phyloP scores from a whole-genome alignment of 306 rosid genomes.

The Cucurbita moschata region DNA sequence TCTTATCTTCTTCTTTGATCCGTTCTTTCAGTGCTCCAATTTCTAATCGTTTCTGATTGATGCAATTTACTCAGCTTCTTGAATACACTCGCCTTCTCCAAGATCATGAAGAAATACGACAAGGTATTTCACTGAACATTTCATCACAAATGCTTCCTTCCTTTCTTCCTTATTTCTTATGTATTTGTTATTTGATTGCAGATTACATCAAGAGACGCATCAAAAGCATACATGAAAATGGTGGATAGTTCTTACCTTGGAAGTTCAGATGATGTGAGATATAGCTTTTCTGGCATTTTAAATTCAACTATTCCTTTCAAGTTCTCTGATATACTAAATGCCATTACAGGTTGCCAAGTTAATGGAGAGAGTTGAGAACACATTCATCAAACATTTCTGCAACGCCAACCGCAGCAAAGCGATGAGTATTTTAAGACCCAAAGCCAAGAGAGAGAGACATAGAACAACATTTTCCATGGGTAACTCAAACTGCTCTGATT shows the following conservation, averaged over 20 bases:
- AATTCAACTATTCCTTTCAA: background rate
- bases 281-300: background rate
- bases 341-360: constrained; percentile 22
- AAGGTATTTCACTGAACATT: constrained; percentile 27
- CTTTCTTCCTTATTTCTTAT: background rate
- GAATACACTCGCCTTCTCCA: constrained; percentile 53
- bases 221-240: constrained; percentile 48
- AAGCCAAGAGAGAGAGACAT: constrained; percentile 43
- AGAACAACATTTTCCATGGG: constrained; percentile 49
- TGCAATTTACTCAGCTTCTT: constrained; percentile 33
- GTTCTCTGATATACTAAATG: background rate
- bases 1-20: background rate
- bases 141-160: background rate
- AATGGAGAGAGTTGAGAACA: constrained; percentile 33
- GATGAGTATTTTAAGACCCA: constrained; percentile 43
- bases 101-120: constrained; percentile 78
- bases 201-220: constrained; percentile 50
- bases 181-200: background rate
- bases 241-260: constrained; percentile 56
- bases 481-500: background rate
- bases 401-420: constrained; percentile 51
- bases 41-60: background rate
- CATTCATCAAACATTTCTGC: constrained; percentile 48
- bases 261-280: constrained; percentile 53
- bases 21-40: background rate